Evolutionary conservation across 768 basidiomycete species (phyloP), one percentile per base, ranked within the genome.

Genomic region (Termitomyces sp.): DNA sequence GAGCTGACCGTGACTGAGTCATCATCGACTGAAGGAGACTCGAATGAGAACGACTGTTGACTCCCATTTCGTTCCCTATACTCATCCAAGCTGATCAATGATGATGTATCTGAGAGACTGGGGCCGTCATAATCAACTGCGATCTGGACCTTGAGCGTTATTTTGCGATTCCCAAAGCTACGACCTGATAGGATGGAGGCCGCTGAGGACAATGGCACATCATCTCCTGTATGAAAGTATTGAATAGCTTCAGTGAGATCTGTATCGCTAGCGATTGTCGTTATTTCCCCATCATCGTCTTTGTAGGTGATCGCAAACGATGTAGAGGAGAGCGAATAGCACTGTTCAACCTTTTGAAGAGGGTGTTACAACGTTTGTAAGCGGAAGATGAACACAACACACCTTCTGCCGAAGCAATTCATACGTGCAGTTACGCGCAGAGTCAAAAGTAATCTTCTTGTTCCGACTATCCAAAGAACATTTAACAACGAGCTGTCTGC

Each of bases 61-160:
- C 86, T 86, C 54, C 75, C 78, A 62, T 86, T 87, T 44, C 78
- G 73, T 46, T 75, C 74, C 60, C 71, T 74, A 72, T 84, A 85
- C 61, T 91, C 88, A 43, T 95, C 89, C 66, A 87, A 64, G 67
- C 91, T 92, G 21, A 80, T 82, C 17, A 95, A 72, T 9, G 92
- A 94, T 10, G 84, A 85, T 2, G 93, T 91, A 62, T 97, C 95
- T 9, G 91, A 94, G 56, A 97, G 76, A 70, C 88, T 91, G 14
- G 89, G 92, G 0, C 92, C 92, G 68, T 97, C 94, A 63, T 93
- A 95, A 59, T 95, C 94, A 59, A 95, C 84, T 9, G 77, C 76
- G 42, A 98, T 85, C 45, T 86, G 78, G 37, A 97, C 83, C 9
- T 82, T 78, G 15, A 97, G 72, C 0, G 87, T 89, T 55, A 97